A percentile compares a stretch with the other conserved stretches of the same genome.
phyloP scores from a whole-genome alignment of 2,329 filamentous ascomycete species.

The Botrytis deweyae region DNA sequence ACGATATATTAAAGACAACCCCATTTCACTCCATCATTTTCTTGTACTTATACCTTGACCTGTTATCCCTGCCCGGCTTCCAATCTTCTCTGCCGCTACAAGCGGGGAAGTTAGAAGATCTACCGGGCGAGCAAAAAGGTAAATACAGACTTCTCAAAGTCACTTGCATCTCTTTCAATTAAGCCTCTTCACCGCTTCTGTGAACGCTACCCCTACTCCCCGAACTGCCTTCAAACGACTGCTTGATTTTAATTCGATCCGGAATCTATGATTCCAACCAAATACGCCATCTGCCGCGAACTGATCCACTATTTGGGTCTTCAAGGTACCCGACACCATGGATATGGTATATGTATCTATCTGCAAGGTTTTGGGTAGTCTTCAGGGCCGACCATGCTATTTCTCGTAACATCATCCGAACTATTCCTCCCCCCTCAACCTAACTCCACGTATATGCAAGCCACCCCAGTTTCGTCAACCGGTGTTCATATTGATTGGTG shows the following conservation, averaged over 20 bases:
- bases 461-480: conserved; percentile 20
- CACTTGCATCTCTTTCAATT: background rate
- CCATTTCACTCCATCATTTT: background rate
- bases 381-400: conserved; percentile 13
- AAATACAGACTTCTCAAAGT: conserved; percentile 10
- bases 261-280: conserved; percentile 12
- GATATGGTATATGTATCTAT: conserved; percentile 19
- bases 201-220: background rate
- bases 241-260: background rate
- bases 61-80: conserved; percentile 12
- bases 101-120: conserved; percentile 10
- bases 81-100: conserved; percentile 13
- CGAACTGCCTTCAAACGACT: background rate
- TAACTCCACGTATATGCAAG: conserved; percentile 21
- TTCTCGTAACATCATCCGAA: conserved; percentile 18
- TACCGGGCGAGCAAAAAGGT: conserved; percentile 12
- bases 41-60: background rate
- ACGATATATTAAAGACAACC: conserved; percentile 10
- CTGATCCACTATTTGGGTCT: conserved; percentile 17
- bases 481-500: conserved; percentile 17
- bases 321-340: conserved; percentile 22
- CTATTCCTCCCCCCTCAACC: conserved; percentile 3
- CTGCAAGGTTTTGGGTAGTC: conserved; percentile 19
- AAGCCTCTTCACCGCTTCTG: conserved; percentile 17
- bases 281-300: conserved; percentile 21